A percentile compares a stretch with the other conserved stretches of the same genome.
phyloP scores from a whole-genome alignment of 352 stramenopile species.

The Globisporangium rhizosaccharum region DNA sequence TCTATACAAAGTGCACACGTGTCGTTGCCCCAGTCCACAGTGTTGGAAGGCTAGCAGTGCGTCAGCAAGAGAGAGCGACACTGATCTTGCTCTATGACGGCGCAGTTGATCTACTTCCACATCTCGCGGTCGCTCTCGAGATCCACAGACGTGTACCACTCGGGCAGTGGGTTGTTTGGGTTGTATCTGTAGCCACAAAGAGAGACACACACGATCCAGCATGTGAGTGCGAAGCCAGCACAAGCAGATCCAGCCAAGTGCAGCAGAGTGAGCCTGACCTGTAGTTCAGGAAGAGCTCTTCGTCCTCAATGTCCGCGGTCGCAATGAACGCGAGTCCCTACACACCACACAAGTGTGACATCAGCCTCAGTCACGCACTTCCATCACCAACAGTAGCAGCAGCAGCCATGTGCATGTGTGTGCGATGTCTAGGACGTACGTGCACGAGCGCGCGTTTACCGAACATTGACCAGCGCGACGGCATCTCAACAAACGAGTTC shows the following conservation, averaged over 20 bases:
- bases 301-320: slow-evolving; percentile 71
- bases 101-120: slow-evolving; percentile 51
- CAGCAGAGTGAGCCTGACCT: not conserved
- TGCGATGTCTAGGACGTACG: slow-evolving; percentile 23
- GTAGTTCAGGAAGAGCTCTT: slow-evolving; percentile 87
- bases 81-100: not conserved
- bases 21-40: not conserved
- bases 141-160: slow-evolving; percentile 84
- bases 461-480: slow-evolving; percentile 77
- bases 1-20: too few species aligned
- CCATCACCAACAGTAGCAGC: not conserved
- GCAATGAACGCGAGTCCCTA: slow-evolving; percentile 75
- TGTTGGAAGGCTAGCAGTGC: not conserved
- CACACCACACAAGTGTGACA: not conserved
- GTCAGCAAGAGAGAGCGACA: not conserved
- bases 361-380: not conserved
- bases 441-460: slow-evolving; percentile 83
- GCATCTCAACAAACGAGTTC: slow-evolving; percentile 77
- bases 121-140: slow-evolving; percentile 72
- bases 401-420: not conserved
- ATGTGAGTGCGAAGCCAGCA: not conserved
- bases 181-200: slow-evolving; percentile 55
- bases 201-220: not conserved
- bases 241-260: not conserved
- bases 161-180: slow-evolving; percentile 52